Conservation (phyloP, 139 green algal species). For the Tetradesmus lagerheimii region DNA sequence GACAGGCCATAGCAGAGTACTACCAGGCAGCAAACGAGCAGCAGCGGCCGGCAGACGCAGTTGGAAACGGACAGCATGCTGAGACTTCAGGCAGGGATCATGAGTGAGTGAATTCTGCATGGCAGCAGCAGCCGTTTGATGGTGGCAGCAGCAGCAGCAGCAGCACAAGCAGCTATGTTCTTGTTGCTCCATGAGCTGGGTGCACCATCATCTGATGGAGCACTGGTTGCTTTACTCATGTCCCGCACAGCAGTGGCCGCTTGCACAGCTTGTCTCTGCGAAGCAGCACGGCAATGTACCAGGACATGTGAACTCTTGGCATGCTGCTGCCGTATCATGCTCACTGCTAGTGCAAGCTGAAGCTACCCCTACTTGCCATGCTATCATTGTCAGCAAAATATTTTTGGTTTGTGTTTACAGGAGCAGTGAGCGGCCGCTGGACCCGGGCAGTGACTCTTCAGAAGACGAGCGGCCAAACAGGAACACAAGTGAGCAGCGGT, state of each 20-base stretch:
- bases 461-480: constrained; percentile 92
- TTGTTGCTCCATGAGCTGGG: too few relatives aligned
- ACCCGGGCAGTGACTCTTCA: constrained; percentile 89
- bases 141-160: not conserved
- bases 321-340: too few relatives aligned
- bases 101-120: not conserved
- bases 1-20: constrained; percentile 20
- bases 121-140: not conserved
- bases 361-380: too few relatives aligned
- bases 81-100: constrained; percentile 19
- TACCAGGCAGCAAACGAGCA: not conserved
- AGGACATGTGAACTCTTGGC: too few relatives aligned
- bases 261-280: too few relatives aligned
- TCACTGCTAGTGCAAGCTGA: too few relatives aligned
- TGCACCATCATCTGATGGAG: too few relatives aligned
- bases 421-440: constrained; percentile 32
- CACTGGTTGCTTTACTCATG: too few relatives aligned
- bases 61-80: not conserved
- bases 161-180: not conserved
- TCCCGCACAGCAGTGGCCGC: too few relatives aligned
- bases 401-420: not conserved
- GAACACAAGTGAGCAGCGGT: constrained; percentile 77
- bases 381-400: too few relatives aligned
- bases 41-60: constrained; percentile 13
- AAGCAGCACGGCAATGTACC: too few relatives aligned